These are phyloP conservation scores for Moelleriella libera DNA, from an alignment of 2,329 filamentous ascomycete species.

Conservation along the genomic window DNA sequence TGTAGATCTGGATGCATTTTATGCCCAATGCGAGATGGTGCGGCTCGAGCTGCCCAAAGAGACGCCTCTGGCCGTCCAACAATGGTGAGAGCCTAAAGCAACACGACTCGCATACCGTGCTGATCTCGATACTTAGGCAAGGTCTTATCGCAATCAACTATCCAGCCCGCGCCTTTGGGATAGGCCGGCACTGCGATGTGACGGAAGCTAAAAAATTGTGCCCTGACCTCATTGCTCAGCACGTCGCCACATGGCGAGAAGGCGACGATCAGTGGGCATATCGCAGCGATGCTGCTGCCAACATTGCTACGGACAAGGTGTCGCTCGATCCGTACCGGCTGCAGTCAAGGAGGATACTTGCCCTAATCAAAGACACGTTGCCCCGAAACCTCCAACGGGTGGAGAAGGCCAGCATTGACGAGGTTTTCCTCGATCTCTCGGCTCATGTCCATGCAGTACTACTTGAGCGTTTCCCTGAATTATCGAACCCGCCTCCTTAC, in stretches of 20 bases:
- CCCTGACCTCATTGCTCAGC: constrained; percentile 70
- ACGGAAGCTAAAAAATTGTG: constrained; percentile 78
- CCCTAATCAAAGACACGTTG: constrained; percentile 60
- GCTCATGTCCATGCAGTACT: constrained; percentile 67
- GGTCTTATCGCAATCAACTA: constrained; percentile 96
- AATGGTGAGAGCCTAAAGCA: constrained; percentile 48
- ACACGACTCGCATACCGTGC: not conserved
- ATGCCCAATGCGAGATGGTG: constrained; percentile 91
- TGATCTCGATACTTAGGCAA: constrained; percentile 41
- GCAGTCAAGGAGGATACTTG: constrained; percentile 71
- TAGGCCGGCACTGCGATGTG: constrained; percentile 66
- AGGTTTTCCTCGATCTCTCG: constrained; percentile 88
- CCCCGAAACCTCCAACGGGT: constrained; percentile 54
- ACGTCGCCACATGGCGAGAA: constrained; percentile 90
- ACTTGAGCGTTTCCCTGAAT: constrained; percentile 61
- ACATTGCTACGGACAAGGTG: constrained; percentile 83
- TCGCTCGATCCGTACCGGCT: constrained; percentile 84
- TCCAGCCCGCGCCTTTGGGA: constrained; percentile 66
- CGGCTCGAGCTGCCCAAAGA: constrained; percentile 61
- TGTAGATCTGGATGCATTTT: constrained; percentile 94
- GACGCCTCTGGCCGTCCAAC: constrained; percentile 79
- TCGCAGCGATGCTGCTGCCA: constrained; percentile 61
- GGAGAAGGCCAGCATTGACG: constrained; percentile 91
- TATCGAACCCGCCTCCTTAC: constrained; percentile 50
- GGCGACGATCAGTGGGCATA: constrained; percentile 90